phyloP scores from a whole-genome alignment of 306 rosid species.

The Cucurbita maxima region DNA sequence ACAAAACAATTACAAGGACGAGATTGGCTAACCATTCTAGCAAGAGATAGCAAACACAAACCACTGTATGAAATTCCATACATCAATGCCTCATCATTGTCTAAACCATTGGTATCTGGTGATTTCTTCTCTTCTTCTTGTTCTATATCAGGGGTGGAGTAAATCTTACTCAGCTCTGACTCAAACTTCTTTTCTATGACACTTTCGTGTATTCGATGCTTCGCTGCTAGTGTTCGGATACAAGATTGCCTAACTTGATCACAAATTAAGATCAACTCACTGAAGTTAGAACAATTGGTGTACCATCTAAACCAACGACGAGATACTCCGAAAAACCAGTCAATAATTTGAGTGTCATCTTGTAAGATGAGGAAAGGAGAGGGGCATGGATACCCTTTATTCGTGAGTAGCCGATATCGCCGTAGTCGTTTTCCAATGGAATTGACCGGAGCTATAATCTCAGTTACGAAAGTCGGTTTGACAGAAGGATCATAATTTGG shows the following conservation, averaged over 20 bases:
- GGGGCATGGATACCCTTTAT: slow-evolving; percentile 40
- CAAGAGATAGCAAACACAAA: slow-evolving; percentile 52
- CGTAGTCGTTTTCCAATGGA: slow-evolving; percentile 43
- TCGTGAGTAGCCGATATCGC: slow-evolving; percentile 56
- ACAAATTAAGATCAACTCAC: slow-evolving; percentile 40
- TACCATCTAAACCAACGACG: slow-evolving; percentile 86
- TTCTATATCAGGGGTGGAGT: slow-evolving; percentile 36
- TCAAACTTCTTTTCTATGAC: slow-evolving; percentile 62
- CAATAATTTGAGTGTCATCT: slow-evolving; percentile 53
- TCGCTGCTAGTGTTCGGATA: slow-evolving; percentile 76
- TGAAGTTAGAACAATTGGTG: slow-evolving; percentile 35
- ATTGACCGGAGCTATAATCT: slow-evolving; percentile 51
- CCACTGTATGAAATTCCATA: slow-evolving; percentile 76
- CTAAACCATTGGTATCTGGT: slow-evolving; percentile 30
- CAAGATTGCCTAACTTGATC: slow-evolving; percentile 67
- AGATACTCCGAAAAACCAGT: slow-evolving; percentile 67
- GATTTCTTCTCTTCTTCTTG: slow-evolving; percentile 28
- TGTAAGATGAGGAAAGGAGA: slow-evolving; percentile 48
- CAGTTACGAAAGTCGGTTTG: slow-evolving; percentile 31
- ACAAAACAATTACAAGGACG: slow-evolving; percentile 75
- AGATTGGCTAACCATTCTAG: slow-evolving; percentile 63
- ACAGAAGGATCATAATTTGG: slow-evolving; percentile 26
- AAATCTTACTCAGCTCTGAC: slow-evolving; percentile 50
- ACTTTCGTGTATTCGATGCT: slow-evolving; percentile 53
- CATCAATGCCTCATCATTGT: slow-evolving; percentile 54